Conservation (phyloP, 2,329 filamentous ascomycete species). For the Celoporthe dispersa region DNA sequence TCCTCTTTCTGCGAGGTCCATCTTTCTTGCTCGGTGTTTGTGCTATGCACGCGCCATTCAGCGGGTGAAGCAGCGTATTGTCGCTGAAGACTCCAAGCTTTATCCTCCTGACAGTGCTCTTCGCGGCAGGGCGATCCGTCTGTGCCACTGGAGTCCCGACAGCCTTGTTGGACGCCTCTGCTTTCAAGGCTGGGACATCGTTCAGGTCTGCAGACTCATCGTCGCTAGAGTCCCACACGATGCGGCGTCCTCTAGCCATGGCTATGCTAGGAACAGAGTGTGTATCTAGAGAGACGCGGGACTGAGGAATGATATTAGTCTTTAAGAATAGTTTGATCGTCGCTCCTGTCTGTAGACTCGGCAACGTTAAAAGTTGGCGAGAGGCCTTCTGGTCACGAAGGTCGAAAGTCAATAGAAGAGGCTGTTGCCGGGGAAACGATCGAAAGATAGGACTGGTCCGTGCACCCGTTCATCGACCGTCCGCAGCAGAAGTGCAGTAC, state of each 20-base stretch:
- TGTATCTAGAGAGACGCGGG: not conserved
- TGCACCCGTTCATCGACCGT: constrained; percentile 4
- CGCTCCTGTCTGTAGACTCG: not conserved
- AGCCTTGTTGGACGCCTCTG: not conserved
- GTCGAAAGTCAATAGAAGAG: constrained; percentile 15
- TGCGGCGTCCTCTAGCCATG: constrained; percentile 28
- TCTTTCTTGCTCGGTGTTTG: not conserved
- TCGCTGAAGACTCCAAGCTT: constrained; percentile 22
- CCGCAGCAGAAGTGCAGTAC: not conserved
- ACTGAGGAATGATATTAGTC: not conserved
- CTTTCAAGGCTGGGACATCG: constrained; percentile 32
- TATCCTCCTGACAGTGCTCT: constrained; percentile 22
- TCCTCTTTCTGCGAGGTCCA: constrained; percentile 1
- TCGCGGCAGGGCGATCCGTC: not conserved
- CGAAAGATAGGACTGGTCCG: not conserved
- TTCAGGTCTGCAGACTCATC: constrained; percentile 49
- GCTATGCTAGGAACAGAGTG: not conserved
- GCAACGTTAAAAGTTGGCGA: not conserved
- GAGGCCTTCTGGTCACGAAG: not conserved
- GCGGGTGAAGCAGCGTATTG: constrained; percentile 20
- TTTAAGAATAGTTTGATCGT: not conserved
- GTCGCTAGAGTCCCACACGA: constrained; percentile 35
- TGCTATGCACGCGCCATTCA: not conserved
- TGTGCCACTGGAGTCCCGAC: not conserved
- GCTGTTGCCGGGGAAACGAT: constrained; percentile 25